Base-by-base conservation (phyloP, 2,329 filamentous ascomycete species). In the Alternaria gaisen region DNA sequence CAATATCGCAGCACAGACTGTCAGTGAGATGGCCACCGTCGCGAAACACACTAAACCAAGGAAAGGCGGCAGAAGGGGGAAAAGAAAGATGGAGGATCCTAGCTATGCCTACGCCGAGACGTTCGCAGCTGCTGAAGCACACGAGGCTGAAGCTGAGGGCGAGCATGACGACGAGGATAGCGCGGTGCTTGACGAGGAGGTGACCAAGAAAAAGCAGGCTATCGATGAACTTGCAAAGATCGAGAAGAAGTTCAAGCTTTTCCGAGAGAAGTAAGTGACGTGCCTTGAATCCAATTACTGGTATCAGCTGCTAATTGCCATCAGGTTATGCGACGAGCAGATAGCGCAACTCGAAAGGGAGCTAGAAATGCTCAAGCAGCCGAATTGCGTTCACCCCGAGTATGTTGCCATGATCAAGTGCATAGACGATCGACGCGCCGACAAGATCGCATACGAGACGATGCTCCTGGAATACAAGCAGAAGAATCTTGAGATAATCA, bases 381-480 rank as follows among this genome's bases (percentile, higher is more conserved):
- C 85, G 1, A 83, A 85, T 51, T 86, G 86, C 53, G 90, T 88
- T n/a, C 95, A 99, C 76, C 92, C 93, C 36, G 94, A 97, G 77
- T 94, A 94, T 68, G 84, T 97, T 36, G 91, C 92, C 42, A 96
- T 97, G 89, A 90, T 96, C 77, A 88, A 92, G 75, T 93, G 91
- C 74, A 87, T 99, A 56, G 89, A 97, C 79, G 90, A 91, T 60
- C 89, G 94, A 72, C 87, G 91, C 65, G 88, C 94, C 60, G 90
- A 93, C 71, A 96, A 93, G 79, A 83, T 96, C 53, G 87, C 88
- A 64, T 87, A 92, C 68, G 91, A 94, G 71, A 86, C 91, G 53
- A 88, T 87, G 24, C 87, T 95, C 67, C 86, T 91, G 66, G 86
- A 89, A 61, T 91, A 92, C 74, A 91, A 92, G 68, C 82, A 91